Percentiles rank a stretch among this genome's conserved stretches.
Evolutionary conservation across 208 protist genomes (phyloP).

Genomic region (Leishmania major): DNA sequence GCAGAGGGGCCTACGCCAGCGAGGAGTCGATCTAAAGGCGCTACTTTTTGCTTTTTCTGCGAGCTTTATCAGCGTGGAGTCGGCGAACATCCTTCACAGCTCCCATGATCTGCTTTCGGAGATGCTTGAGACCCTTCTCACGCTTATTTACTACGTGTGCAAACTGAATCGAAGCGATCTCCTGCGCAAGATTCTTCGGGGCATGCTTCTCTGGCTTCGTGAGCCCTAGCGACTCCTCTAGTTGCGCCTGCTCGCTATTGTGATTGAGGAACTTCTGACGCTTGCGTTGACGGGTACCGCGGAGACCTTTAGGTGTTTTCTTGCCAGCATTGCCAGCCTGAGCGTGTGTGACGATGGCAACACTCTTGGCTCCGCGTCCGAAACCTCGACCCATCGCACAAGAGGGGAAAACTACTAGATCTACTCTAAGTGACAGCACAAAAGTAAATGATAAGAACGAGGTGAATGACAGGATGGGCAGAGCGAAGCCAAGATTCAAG

Average conservation of each 20-base stretch:
- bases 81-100: conserved; percentile 73
- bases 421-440: not conserved
- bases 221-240: conserved; percentile 76
- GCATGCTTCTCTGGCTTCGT: conserved; percentile 31
- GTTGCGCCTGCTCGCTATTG: conserved; percentile 49
- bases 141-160: conserved; percentile 76
- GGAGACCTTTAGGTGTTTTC: conserved; percentile 80
- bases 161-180: conserved; percentile 82
- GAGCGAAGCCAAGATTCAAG: not conserved
- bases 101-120: conserved; percentile 77
- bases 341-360: conserved; percentile 84
- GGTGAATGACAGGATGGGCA: not conserved
- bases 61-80: conserved; percentile 48
- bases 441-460: not conserved
- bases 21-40: not conserved
- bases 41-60: conserved; percentile 29
- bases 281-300: conserved; percentile 70
- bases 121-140: conserved; percentile 69
- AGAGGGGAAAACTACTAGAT: not conserved
- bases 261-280: conserved; percentile 49
- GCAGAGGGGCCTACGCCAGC: not conserved
- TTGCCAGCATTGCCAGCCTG: conserved; percentile 63
- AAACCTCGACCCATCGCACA: conserved; percentile 79
- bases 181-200: conserved; percentile 65
- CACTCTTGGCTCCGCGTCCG: conserved; percentile 84